Conservation (phyloP, 176 grass and related monocot species). For the Phoenix roebelenii region DNA sequence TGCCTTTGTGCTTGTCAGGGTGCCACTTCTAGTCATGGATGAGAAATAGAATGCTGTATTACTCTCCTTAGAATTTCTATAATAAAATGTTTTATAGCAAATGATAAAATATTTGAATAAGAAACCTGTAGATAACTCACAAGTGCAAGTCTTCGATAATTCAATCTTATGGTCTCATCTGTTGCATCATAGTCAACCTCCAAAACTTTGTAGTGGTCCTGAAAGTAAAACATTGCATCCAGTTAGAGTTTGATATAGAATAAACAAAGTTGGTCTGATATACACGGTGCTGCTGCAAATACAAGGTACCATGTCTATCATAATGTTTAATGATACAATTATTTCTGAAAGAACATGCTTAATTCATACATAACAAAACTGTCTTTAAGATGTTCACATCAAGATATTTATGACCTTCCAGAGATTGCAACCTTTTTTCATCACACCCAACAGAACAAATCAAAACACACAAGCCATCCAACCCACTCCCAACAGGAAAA, state of each 20-base stretch:
- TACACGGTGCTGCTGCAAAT: background rate
- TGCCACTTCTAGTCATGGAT: slow-evolving; percentile 49
- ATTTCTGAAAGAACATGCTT: no score
- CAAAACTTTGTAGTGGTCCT: slow-evolving; percentile 79
- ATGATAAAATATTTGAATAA: slow-evolving; percentile 1
- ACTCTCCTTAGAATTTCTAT: no score
- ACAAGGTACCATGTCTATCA: no score
- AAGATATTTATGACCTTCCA: no score
- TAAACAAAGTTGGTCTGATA: slow-evolving; percentile 2
- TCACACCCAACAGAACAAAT: no score
- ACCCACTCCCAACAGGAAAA: no score
- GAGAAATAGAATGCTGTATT: background rate
- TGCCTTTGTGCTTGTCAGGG: slow-evolving; percentile 62
- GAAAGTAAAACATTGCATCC: slow-evolving; percentile 1
- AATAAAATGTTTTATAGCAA: no score
- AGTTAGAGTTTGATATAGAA: slow-evolving; percentile 4
- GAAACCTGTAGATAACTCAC: slow-evolving; percentile 16
- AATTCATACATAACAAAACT: no score
- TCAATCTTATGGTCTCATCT: slow-evolving; percentile 67
- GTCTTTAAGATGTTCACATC: no score
- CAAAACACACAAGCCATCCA: no score
- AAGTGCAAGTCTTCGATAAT: slow-evolving; percentile 56
- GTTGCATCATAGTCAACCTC: slow-evolving; percentile 70
- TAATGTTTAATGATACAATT: no score
- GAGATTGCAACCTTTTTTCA: no score